Evolutionary conservation across 2,329 filamentous ascomycete genomes (phyloP).

Genomic region (Daldinia sp.): DNA sequence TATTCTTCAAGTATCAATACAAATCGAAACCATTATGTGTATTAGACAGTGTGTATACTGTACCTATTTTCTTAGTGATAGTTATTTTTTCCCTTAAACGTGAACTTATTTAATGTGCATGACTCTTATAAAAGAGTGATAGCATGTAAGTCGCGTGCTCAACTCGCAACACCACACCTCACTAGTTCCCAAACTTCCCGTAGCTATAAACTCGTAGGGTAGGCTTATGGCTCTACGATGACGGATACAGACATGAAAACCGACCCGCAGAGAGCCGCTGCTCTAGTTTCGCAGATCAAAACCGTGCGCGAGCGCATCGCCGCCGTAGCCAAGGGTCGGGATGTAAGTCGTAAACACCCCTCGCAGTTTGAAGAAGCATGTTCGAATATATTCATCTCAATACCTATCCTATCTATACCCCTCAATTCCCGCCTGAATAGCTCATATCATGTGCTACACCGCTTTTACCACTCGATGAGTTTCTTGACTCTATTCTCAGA

Average conservation of each 20-base stretch:
- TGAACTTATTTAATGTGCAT: not conserved
- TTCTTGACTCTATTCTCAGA: slow-evolving; percentile 7
- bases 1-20: not conserved
- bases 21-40: not conserved
- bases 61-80: slow-evolving; percentile 3
- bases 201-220: slow-evolving; percentile 4
- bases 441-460: slow-evolving; percentile 2
- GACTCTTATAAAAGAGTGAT: slow-evolving; percentile 2
- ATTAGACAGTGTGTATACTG: slow-evolving; percentile 29
- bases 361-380: too few species aligned
- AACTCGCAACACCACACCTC: not conserved
- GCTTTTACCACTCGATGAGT: not conserved
- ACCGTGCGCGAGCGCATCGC: slow-evolving; percentile 70
- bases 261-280: slow-evolving; percentile 70
- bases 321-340: slow-evolving; percentile 64
- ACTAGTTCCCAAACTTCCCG: not conserved
- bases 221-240: slow-evolving; percentile 54
- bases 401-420: not conserved
- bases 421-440: not conserved
- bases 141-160: slow-evolving; percentile 11
- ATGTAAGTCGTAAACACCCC: slow-evolving; percentile 58
- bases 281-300: slow-evolving; percentile 72
- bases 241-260: slow-evolving; percentile 69
- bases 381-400: not conserved
- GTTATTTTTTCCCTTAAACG: not conserved